A percentile compares a stretch with the other conserved stretches of the same genome.
phyloP scores from a whole-genome alignment of 352 stramenopile genomes.

The Chrysophaeum taylorii region DNA sequence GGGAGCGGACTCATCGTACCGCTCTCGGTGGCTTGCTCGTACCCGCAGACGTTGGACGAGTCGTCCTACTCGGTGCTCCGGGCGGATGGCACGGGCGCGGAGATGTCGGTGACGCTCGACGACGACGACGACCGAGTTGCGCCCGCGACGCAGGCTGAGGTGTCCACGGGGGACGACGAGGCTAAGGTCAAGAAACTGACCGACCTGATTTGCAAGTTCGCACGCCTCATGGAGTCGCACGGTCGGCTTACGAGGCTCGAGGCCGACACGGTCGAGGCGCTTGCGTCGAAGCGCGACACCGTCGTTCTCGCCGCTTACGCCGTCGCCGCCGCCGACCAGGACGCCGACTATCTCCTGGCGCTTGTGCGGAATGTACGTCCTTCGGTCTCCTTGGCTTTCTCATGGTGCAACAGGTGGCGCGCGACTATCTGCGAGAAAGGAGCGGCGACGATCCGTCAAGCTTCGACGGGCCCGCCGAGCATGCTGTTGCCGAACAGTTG shows the following conservation, averaged over 20 bases:
- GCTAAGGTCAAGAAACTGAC: neutral
- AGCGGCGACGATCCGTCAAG: neutral
- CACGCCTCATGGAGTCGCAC: neutral
- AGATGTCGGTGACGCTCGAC: too few species aligned
- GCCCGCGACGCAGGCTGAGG: neutral
- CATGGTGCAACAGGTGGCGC: neutral
- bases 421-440: neutral
- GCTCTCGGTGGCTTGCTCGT: neutral
- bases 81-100: neutral
- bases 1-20: neutral
- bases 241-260: neutral
- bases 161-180: neutral
- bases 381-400: too few species aligned
- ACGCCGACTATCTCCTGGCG: neutral
- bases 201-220: neutral
- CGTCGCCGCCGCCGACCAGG: neutral
- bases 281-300: neutral
- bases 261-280: neutral
- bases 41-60: neutral
- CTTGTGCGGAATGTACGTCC: too few species aligned
- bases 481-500: neutral
- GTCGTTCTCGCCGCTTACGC: constrained; percentile 5
- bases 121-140: neutral
- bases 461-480: neutral
- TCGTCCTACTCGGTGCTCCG: neutral